Evolutionary conservation across 805 yeast genomes (phyloP).

Genomic region (Hermanozyma aechmeae): DNA sequence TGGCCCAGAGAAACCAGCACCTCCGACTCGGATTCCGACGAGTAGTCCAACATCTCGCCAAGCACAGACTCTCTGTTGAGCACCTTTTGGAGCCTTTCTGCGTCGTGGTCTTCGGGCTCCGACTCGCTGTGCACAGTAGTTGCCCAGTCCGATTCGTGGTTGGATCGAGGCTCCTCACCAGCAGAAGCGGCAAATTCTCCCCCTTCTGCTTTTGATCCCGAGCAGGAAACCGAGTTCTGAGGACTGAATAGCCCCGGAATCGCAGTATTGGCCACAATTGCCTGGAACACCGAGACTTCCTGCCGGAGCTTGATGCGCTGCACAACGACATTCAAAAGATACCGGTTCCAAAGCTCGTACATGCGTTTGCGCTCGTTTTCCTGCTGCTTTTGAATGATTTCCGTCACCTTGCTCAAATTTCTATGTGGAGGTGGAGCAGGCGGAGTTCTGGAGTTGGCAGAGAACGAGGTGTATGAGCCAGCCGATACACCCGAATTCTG

Average conservation of each 20-base stretch:
- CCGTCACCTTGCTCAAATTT: too few species aligned
- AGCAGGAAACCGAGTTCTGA: too few species aligned
- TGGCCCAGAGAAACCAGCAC: neutral
- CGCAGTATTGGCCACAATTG: constrained; percentile 7
- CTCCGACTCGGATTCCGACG: constrained; percentile 17
- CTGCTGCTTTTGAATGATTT: neutral
- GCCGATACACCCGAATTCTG: too few species aligned
- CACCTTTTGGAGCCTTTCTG: constrained; percentile 17
- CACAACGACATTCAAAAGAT: constrained; percentile 23
- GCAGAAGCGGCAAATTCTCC: too few species aligned
- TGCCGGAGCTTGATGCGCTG: constrained; percentile 32
- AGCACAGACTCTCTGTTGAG: constrained; percentile 30
- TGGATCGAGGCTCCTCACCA: too few species aligned
- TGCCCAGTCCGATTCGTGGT: too few species aligned
- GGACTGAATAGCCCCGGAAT: constrained; percentile 6
- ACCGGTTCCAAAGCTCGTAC: constrained; percentile 21
- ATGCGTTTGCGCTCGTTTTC: constrained; percentile 1
- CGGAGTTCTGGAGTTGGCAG: too few species aligned
- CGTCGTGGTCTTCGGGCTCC: constrained; percentile 8
- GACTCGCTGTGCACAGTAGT: too few species aligned
- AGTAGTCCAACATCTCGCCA: constrained; percentile 37
- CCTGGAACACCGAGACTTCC: constrained; percentile 28
- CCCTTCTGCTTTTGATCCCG: too few species aligned
- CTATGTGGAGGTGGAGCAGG: too few species aligned
- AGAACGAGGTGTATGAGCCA: too few species aligned